Evolutionary conservation across 441 rosid genomes (phyloP).

Genomic region (Jatropha multifida): DNA sequence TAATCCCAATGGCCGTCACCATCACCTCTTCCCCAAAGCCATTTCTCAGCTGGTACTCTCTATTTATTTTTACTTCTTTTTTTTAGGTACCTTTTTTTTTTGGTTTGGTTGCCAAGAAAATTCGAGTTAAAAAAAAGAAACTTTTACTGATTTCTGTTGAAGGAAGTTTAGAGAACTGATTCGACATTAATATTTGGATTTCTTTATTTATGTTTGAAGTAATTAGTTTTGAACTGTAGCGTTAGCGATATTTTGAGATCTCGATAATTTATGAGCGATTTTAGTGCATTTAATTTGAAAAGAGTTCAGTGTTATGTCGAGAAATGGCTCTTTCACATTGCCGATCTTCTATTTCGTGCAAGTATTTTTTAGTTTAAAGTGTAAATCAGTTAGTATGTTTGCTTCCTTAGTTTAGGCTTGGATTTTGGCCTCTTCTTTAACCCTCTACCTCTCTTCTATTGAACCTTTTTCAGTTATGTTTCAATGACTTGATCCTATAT

Average conservation of each 20-base stretch:
- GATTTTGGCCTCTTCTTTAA: neutral
- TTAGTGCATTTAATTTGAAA: neutral
- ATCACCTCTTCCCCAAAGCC: slow-evolving; percentile 93
- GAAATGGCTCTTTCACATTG: no score
- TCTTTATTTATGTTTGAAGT: neutral
- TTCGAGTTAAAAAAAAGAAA: neutral
- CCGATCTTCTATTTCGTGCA: no score
- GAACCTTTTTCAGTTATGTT: neutral
- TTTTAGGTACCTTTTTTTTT: neutral
- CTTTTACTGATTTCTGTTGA: neutral
- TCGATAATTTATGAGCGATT: neutral
- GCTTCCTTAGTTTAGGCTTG: neutral
- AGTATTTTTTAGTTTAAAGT: no score
- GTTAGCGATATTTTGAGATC: neutral
- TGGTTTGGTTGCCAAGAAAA: slow-evolving; percentile 9
- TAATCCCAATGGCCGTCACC: slow-evolving; percentile 77
- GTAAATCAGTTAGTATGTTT: neutral
- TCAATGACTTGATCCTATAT: neutral
- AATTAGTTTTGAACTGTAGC: neutral
- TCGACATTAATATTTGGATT: neutral
- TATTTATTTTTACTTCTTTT: neutral
- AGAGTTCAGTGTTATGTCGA: no score
- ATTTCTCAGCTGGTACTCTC: slow-evolving; percentile 79
- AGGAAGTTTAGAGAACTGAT: neutral
- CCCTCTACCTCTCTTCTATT: neutral